Evolutionary conservation across 2,329 filamentous ascomycete species (phyloP).

Genomic region (Pleochaeta shiraiana): DNA sequence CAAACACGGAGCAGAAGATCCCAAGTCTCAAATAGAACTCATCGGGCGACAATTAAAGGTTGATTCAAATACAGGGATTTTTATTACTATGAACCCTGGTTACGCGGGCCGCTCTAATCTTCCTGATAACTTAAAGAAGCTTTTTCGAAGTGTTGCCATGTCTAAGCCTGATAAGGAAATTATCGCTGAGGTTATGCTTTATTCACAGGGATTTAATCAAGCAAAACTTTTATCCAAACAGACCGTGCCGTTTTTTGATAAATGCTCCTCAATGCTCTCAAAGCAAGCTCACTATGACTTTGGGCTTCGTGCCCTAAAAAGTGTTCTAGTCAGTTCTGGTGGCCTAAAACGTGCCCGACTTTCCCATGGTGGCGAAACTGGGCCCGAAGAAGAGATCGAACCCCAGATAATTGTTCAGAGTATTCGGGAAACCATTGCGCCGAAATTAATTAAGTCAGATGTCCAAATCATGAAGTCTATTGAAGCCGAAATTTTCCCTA

Average conservation of each 20-base stretch:
- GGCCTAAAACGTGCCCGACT: slow-evolving; percentile 78
- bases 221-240: slow-evolving; percentile 87
- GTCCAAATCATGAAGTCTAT: slow-evolving; percentile 73
- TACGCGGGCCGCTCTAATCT: slow-evolving; percentile 97
- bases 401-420: slow-evolving; percentile 98
- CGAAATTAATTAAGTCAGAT: slow-evolving; percentile 85
- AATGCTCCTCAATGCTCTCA: slow-evolving; percentile 58
- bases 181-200: slow-evolving; percentile 99
- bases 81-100: slow-evolving; percentile 99
- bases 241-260: slow-evolving; percentile 95
- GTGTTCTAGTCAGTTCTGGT: slow-evolving; percentile 93
- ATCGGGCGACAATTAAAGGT: slow-evolving; percentile 80
- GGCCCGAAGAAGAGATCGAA: slow-evolving; percentile 56
- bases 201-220: slow-evolving; percentile 96
- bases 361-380: slow-evolving; percentile 29
- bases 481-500: slow-evolving; percentile 72
- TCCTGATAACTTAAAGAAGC: slow-evolving; percentile 97
- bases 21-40: slow-evolving; percentile 77
- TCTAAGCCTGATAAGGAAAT: slow-evolving; percentile 99
- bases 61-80: slow-evolving; percentile 87
- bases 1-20: slow-evolving; percentile 61
- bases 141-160: slow-evolving; percentile 99
- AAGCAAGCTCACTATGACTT: slow-evolving; percentile 99
- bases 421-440: slow-evolving; percentile 92
- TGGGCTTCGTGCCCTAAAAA: slow-evolving; percentile 91